Evolutionary conservation across 139 green algal species (phyloP).

Genomic region (Chlamydomonas asymmetrica): DNA sequence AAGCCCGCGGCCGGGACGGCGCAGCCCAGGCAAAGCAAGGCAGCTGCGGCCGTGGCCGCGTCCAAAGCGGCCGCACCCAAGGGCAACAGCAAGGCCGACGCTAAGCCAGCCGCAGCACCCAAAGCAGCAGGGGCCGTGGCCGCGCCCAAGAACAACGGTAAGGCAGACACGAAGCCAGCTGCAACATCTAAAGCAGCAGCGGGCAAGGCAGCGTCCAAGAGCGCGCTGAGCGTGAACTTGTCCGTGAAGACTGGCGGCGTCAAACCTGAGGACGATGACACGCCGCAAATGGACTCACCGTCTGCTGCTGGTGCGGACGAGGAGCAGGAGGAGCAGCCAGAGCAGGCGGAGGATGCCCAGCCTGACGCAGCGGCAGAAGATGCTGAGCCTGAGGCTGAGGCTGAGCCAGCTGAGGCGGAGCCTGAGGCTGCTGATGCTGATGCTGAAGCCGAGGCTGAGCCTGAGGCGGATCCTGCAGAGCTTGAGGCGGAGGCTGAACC

Average conservation of each 20-base stretch:
- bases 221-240: neutral
- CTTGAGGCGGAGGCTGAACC: neutral
- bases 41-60: no score
- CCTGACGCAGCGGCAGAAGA: neutral
- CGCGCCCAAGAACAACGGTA: neutral
- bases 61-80: no score
- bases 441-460: neutral
- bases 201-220: neutral
- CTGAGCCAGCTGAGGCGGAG: neutral
- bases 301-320: neutral
- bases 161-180: neutral
- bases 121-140: neutral
- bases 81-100: neutral
- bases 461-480: neutral
- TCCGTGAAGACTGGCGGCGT: neutral
- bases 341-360: neutral
- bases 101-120: neutral
- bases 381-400: neutral
- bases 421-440: neutral
- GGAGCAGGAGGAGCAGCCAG: neutral
- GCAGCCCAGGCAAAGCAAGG: no score
- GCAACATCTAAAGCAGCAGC: neutral
- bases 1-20: no score
- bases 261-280: constrained; percentile 6
- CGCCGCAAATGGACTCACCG: constrained; percentile 20